These are phyloP conservation scores for Claviceps digitariae DNA, from an alignment of 2,329 filamentous ascomycete genomes.

Conservation along the genomic window DNA sequence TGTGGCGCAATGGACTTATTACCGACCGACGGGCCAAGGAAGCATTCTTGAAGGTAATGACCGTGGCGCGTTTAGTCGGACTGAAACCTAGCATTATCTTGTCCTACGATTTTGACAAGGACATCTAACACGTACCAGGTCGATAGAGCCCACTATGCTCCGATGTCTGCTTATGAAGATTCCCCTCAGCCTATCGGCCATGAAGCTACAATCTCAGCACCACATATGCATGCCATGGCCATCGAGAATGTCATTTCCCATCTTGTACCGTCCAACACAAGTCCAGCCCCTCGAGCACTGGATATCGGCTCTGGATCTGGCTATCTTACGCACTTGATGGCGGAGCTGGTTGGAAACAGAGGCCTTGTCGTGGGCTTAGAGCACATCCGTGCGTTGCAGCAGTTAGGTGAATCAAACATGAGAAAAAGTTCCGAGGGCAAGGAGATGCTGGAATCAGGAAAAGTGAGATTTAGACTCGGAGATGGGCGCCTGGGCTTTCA, in stretches of 20 bases:
- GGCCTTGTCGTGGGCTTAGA: constrained; percentile 57
- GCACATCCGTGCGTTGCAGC: constrained; percentile 52
- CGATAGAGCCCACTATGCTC: constrained; percentile 76
- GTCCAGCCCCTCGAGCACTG: constrained; percentile 40
- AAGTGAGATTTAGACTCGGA: constrained; percentile 58
- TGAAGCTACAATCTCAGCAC: constrained; percentile 42
- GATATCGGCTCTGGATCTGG: constrained; percentile 67
- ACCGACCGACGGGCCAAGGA: constrained; percentile 55
- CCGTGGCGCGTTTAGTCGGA: not conserved
- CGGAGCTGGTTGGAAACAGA: constrained; percentile 51
- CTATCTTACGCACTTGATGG: constrained; percentile 80
- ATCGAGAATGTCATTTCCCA: constrained; percentile 34
- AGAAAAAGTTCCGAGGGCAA: constrained; percentile 44
- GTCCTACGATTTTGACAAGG: not conserved
- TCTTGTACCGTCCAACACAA: constrained; percentile 22
- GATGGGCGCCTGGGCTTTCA: constrained; percentile 58
- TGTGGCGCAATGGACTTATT: constrained; percentile 60
- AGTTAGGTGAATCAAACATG: constrained; percentile 54
- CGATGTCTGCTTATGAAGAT: constrained; percentile 52
- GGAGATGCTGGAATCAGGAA: constrained; percentile 46
- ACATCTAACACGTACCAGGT: constrained; percentile 42
- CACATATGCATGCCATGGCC: constrained; percentile 48
- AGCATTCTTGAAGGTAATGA: constrained; percentile 49
- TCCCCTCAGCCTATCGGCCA: constrained; percentile 42
- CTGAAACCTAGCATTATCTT: too few species aligned